Conservation (phyloP, 2,329 filamentous ascomycete genomes). For the Endoconidiophora polonica region DNA sequence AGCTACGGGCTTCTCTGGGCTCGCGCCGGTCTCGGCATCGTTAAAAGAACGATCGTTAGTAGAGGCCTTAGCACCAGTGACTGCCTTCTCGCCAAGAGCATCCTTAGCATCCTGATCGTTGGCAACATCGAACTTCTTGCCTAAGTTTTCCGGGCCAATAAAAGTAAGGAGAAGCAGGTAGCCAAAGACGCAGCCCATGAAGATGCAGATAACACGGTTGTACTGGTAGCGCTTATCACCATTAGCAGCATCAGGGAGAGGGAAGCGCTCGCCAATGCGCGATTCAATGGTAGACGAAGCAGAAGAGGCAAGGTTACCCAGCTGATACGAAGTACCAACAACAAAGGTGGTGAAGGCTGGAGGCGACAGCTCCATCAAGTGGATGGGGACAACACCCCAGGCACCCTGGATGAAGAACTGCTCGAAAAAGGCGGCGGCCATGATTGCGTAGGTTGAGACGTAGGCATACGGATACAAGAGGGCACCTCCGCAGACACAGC, state of each 20-base stretch:
- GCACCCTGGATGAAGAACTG: slow-evolving; percentile 65
- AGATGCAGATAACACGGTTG: slow-evolving; percentile 74
- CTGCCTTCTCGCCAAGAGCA: slow-evolving; percentile 25
- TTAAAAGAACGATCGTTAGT: slow-evolving; percentile 7
- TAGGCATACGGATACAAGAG: slow-evolving; percentile 57
- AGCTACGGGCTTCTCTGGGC: not conserved
- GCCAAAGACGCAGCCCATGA: slow-evolving; percentile 68
- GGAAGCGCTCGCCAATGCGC: slow-evolving; percentile 58
- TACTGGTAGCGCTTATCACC: slow-evolving; percentile 48
- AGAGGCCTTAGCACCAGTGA: slow-evolving; percentile 12
- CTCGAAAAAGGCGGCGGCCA: slow-evolving; percentile 54
- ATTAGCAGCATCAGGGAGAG: slow-evolving; percentile 39
- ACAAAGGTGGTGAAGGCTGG: slow-evolving; percentile 58
- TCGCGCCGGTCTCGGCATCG: slow-evolving; percentile 4
- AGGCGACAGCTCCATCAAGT: slow-evolving; percentile 61
- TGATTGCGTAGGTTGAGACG: slow-evolving; percentile 36
- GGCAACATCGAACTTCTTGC: slow-evolving; percentile 32
- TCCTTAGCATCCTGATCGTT: slow-evolving; percentile 32
- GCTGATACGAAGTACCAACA: slow-evolving; percentile 57
- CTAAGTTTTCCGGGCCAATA: slow-evolving; percentile 40
- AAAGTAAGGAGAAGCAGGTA: slow-evolving; percentile 46
- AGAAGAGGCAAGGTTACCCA: slow-evolving; percentile 56
- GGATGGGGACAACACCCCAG: slow-evolving; percentile 62
- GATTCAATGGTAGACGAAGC: slow-evolving; percentile 62
- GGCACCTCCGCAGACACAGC: slow-evolving; percentile 40